Evolutionary conservation across 2,329 filamentous ascomycete genomes (phyloP), one percentile per base, ranked within the genome.

Genomic region (Nemania bipapillata): DNA sequence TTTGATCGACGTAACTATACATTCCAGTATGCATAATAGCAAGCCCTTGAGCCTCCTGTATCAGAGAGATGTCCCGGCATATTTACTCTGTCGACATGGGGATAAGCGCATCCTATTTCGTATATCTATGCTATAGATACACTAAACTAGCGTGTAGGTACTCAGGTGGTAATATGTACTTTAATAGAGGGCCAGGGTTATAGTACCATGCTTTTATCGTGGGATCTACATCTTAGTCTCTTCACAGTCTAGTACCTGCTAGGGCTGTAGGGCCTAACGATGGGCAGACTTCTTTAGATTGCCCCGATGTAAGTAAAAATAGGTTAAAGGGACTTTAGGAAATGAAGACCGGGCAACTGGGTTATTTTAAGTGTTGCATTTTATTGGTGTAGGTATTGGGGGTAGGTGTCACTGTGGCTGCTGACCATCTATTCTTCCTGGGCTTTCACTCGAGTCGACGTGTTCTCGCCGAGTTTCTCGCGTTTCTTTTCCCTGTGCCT

Each of bases 371-470:
- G 24, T 32, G 15, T 40, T 53, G n/a, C 28, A 28, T 35, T 53
- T 58, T 15, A 35, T 42, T 53, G 42, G 62, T 24, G 62, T 52
- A 26, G 20, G 24, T n/a, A n/a, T n/a, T n/a, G n/a, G 42, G 62
- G n/a, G 62, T 52, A 26, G 20, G 24, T 20, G 28, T 56, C 24
- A 12, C 11, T 22, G 35, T 45, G 15, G 52, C 62, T 61, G 52
- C 62, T 61, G 53, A 35, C 45, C 45, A 65, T 32, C 49, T 37
- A 59, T 62, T 66, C 56, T 40, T 66, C 47, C 35, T n/a, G 37
- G 22, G 40, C 40, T 61, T 57, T 65, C 53, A 57, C 52, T 32
- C 24, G 50, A 65, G 56, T 26, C 32, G 30, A 42, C 22, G 42
- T 66, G 30, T 54, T 59, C 42, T 50, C 53, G 49, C 58, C 50